Evolutionary conservation across 495 filamentous ascomycete species (phyloP), one percentile per base, ranked within the genome.

Genomic region (Daldinia caldariorum): DNA sequence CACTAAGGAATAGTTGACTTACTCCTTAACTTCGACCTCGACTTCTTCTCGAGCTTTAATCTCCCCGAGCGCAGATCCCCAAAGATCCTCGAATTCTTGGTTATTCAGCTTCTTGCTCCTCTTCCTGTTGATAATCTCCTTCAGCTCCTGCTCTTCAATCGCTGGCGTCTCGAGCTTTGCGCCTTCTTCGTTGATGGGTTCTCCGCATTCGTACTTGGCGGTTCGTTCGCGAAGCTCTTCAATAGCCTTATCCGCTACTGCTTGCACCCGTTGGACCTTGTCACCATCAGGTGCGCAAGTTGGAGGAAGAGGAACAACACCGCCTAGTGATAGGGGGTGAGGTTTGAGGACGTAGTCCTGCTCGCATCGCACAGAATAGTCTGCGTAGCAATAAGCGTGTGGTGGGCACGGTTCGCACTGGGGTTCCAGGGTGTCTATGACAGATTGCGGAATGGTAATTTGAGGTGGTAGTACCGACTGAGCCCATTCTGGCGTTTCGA

Each of bases 211-310:
- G 69, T 87, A 97, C 74, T 93, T 90, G 60, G 95, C 95, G 63
- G 91, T 86, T 41, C 92, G 88, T 60, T 97, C 90, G 43, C 96
- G 86, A 57, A 99, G 85, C 69, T 95, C 90, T 73, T 97, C 92
- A 10, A 98, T 87, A 3, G 93, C 93, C 73, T 89, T 90, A 78
- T 98, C 90, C 4, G 93, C 93, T 26, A 99, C 93, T 39, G 89
- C 87, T 73, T 93, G 90, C 49, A 97, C 92, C 29, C 89, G 88
- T 53, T 93, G 90, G 18, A 90, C 92, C 75, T 97, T 97, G 76
- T 94, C 92, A 55, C 93, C 92, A 76, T 99, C 96, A 1, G 96
- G 90, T 77, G 97, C 94, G 76, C 95, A 99, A n/a, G 91, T 93
- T 12, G 95, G 94, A 1, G 94, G 87, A 31, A 98, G 81, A 16